Conservation (phyloP, 345 rosid genomes). For the Eucalyptus camaldulensis region DNA sequence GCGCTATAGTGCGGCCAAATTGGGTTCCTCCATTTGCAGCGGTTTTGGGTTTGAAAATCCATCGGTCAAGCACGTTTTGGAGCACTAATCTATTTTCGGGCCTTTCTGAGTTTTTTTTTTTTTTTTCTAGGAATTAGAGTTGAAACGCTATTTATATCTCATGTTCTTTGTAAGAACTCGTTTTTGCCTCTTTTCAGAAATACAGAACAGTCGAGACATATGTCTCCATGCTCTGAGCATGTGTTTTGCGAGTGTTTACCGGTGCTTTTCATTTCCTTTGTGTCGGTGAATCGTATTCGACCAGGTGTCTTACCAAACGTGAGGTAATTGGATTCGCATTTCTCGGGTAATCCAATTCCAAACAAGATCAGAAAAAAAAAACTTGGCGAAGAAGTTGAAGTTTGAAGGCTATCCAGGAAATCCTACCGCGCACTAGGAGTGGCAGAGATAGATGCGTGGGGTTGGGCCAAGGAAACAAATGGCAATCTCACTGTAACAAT, state of each 20-base stretch:
- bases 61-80: not conserved
- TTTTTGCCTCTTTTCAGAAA: not conserved
- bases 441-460: not conserved
- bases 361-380: not conserved
- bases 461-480: not conserved
- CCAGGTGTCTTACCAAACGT: not conserved
- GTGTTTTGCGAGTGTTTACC: not conserved
- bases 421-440: not conserved
- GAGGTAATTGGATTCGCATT: not conserved
- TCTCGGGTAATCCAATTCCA: not conserved
- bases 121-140: not conserved
- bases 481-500: not conserved
- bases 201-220: not conserved
- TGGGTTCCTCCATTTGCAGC: not conserved
- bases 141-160: not conserved
- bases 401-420: not conserved
- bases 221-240: not conserved
- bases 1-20: not conserved
- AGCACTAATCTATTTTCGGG: not conserved
- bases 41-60: not conserved
- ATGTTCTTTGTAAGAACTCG: not conserved
- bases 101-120: not conserved
- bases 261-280: not conserved
- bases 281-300: not conserved
- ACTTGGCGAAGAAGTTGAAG: not conserved